Base-by-base conservation (phyloP, 495 filamentous ascomycete genomes). In the Trichoderma erinaceum region DNA sequence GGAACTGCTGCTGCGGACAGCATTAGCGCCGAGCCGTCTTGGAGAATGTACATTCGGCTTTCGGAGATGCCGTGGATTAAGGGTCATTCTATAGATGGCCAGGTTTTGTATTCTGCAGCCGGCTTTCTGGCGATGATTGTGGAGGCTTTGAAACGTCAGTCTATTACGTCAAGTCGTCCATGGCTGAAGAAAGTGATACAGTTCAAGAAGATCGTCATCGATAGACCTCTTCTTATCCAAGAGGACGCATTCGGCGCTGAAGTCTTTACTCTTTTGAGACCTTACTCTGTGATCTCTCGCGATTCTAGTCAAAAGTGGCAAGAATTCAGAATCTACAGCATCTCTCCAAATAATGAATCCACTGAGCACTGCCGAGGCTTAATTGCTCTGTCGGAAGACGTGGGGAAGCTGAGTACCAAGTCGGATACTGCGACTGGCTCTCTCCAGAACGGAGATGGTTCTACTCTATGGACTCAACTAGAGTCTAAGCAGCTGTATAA, bases 31-130 rank as follows among this genome's bases (percentile, higher is more conserved):
- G 80, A 86, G 63, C 76, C 81, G 3, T 76, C 76, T 3, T 89
- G 87, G 87, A 73, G 80, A 25, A 83, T 82, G 70, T 56, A 79
- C 2, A 58, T 86, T n/a, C 67, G 69, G 0, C 21, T 80, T 3
- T 70, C 77, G 1, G 81, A 84, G 41, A 65, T 77, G 0, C 78
- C 79, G 0, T 88, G 84, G 84, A 35, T 86, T 0, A 64, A 69
- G 0, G 83, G 82, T 41, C 84, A 87, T 72, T 72, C 66, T 29
- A 13, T 81, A 0, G 76, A 77, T 21, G 61, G 56, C 0, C 72
- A 77, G 23, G 67, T 77, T 6, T 73, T 90, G 0, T 85, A 86
- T 58, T 87, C 88, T 3, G 86, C 78, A 15, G 76, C 85, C 3
- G 83, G 76, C 0, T 88, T 85, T 66, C 69, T 84, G 6, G 74